phyloP scores from a whole-genome alignment of 352 stramenopile genomes.

The Phytophthora vignae region DNA sequence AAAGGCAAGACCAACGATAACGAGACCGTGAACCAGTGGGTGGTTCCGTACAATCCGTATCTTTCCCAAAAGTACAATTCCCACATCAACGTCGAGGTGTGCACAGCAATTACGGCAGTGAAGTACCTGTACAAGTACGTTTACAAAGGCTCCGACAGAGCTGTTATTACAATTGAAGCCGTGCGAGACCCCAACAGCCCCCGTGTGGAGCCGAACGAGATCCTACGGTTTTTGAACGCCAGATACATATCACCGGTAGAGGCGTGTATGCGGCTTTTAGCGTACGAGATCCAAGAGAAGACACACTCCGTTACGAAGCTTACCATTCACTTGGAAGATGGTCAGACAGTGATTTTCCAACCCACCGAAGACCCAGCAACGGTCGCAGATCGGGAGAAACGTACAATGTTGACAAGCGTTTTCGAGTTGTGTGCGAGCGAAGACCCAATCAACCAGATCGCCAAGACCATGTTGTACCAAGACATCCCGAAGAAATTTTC shows the following conservation, averaged over 20 bases:
- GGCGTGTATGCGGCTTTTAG: neutral
- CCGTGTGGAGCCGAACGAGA: neutral
- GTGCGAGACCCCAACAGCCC: neutral
- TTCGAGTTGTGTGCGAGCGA: slow-evolving; percentile 21
- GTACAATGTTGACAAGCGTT: slow-evolving; percentile 4
- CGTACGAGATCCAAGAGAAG: neutral
- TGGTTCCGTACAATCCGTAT: neutral
- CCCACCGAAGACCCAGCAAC: neutral
- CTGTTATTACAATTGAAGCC: neutral
- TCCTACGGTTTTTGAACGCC: neutral
- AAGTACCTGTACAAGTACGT: neutral
- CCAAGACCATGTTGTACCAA: slow-evolving; percentile 21
- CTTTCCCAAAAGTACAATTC: neutral
- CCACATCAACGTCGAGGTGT: neutral
- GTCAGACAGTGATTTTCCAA: neutral
- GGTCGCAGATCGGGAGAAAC: neutral
- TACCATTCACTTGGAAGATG: slow-evolving; percentile 3
- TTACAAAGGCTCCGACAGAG: neutral
- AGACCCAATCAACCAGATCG: slow-evolving; percentile 8
- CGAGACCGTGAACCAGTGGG: neutral
- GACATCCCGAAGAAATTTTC: slow-evolving; percentile 23
- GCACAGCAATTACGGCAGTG: neutral
- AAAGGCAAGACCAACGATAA: neutral
- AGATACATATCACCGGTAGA: neutral
- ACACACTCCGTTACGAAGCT: slow-evolving; percentile 24